A percentile compares a stretch with the other conserved stretches of the same genome.
These are phyloP conservation scores for Helminthosporium solani DNA, from an alignment of 2,329 filamentous ascomycete genomes.

Conservation along the genomic window DNA sequence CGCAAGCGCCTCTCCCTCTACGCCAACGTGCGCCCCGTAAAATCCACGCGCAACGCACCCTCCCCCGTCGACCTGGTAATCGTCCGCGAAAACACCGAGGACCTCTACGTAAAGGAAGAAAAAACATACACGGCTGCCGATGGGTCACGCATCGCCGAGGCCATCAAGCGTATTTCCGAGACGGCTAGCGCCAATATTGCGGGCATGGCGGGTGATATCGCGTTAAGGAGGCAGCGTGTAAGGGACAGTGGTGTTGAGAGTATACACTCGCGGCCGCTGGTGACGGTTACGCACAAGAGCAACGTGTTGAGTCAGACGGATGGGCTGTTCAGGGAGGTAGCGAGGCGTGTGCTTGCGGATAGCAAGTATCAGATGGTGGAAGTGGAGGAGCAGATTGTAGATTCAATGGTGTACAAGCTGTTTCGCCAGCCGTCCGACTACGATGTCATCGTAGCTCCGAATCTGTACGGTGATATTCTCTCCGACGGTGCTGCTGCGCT, in stretches of 20 bases:
- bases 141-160: constrained; percentile 84
- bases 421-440: constrained; percentile 94
- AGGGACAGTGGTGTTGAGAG: constrained; percentile 59
- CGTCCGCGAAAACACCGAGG: constrained; percentile 97
- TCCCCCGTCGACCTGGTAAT: constrained; percentile 91
- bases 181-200: constrained; percentile 83
- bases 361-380: constrained; percentile 62
- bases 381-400: constrained; percentile 97
- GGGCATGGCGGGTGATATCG: constrained; percentile 92
- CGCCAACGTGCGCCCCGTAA: constrained; percentile 95
- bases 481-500: constrained; percentile 94
- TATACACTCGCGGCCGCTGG: constrained; percentile 69
- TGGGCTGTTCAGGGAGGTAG: constrained; percentile 84
- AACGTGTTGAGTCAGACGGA: constrained; percentile 97
- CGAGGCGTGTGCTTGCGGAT: constrained; percentile 69
- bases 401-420: constrained; percentile 99
- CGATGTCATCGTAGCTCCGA: constrained; percentile 97
- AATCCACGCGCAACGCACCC: constrained; percentile 67
- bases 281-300: constrained; percentile 98
- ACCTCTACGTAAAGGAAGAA: constrained; percentile 97
- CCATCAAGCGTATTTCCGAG: constrained; percentile 94
- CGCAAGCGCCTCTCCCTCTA: constrained; percentile 94
- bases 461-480: constrained; percentile 95
- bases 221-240: constrained; percentile 79
- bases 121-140: constrained; percentile 73